Evolutionary conservation across 169 alveolate species (phyloP).

Genomic region (Plasmodium malariae): DNA sequence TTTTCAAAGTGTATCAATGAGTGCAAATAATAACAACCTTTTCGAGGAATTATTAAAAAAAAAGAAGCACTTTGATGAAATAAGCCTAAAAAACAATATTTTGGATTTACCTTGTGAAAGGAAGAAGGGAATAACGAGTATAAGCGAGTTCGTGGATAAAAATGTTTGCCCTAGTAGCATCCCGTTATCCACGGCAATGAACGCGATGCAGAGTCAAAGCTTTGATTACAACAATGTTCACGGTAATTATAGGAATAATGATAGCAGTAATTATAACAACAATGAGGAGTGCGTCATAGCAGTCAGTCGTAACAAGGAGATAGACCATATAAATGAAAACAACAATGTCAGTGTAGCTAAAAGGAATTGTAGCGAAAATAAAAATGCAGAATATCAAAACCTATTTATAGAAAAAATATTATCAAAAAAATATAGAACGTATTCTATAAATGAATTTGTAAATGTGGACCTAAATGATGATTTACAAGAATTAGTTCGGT

Average conservation of each 20-base stretch:
- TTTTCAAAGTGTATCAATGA: conserved; percentile 39
- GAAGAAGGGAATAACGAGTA: neutral
- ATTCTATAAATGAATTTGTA: conserved; percentile 61
- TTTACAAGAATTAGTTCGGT: conserved; percentile 24
- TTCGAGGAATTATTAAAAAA: conserved; percentile 26
- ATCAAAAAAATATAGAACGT: conserved; percentile 44
- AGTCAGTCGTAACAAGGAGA: too few relatives aligned
- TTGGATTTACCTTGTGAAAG: neutral
- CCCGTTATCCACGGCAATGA: neutral
- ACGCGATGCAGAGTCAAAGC: neutral
- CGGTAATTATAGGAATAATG: neutral
- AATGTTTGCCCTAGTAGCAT: neutral
- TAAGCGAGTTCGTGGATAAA: neutral
- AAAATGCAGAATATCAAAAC: conserved; percentile 24
- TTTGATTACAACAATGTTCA: neutral
- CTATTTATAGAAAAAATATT: conserved; percentile 45
- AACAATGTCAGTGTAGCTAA: neutral
- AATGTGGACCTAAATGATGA: conserved; percentile 47
- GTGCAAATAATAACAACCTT: conserved; percentile 19
- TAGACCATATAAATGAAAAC: neutral
- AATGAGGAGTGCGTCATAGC: too few relatives aligned
- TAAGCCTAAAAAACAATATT: neutral
- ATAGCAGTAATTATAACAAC: neutral
- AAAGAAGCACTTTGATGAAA: conserved; percentile 32
- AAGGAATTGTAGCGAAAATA: neutral